Base-by-base conservation (phyloP, 352 stramenopile species). In the Pythium periplocum region DNA sequence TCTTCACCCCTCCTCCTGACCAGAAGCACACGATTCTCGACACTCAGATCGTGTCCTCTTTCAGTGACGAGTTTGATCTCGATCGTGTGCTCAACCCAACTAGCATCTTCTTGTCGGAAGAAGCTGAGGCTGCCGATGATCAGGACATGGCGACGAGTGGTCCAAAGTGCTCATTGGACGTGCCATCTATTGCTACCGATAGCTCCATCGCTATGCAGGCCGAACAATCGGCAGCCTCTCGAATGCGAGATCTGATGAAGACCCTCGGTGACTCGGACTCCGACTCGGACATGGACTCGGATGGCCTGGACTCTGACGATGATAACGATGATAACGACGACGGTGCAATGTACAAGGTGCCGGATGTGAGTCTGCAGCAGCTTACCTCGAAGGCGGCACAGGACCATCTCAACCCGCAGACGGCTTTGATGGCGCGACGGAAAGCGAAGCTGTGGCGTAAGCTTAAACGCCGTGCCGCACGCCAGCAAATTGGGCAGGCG, bases 1-100 rank as follows among this genome's bases (percentile, higher is more conserved):
- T 93, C 68, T 96, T 88, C 69, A 90, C 78, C 33, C 71, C 73
- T n/a, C 87, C 87, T 2, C 87, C 88, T 4, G 69, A 85, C 46
- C 61, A 73, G 36, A 86, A 81, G 48, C 65, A 82, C 34, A 77
- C 71, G 48, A 77, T 87, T 48, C 59, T 91, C 39, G 78, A 91
- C 53, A 72, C 76, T 37, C 70, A 85, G 56, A 66, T 91, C 10
- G 78, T 91, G 37, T 63, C 65, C 12, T 61, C 68, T 2, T 88
- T 86, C 50, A 73, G 69, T 45, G 61, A 84, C 34, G 76, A 80
- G 59, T 91, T 91, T 50, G 68, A 88, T 47, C 61, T 91, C 7
- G 78, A 89, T 51, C 60, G 75, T 30, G 69, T 83, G 45, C 64
- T 90, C 49, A 90, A 90, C 51, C 77, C 80, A 26, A 83, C 68